Conservation (phyloP, 83 land plant species). For the Diphasiastrum complanatum region DNA sequence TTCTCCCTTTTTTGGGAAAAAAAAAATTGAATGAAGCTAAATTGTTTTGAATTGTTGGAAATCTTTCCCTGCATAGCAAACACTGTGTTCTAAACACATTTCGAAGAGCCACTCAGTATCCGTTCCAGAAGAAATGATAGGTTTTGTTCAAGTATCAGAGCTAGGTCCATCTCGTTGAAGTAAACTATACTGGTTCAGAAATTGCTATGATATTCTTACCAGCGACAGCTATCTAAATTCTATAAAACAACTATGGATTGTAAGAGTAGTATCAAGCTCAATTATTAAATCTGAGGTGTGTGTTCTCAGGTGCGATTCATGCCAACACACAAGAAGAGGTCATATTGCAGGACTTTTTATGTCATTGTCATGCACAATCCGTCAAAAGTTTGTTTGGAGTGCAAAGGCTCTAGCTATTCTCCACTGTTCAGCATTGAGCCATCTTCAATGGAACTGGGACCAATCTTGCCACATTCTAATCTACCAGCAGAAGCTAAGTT, state of each 20-base stretch:
- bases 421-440: slow-evolving; percentile 25
- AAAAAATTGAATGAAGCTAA: too few species aligned
- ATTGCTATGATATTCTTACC: too few species aligned
- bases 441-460: slow-evolving; percentile 22
- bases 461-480: slow-evolving; percentile 26
- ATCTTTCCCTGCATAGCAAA: too few species aligned
- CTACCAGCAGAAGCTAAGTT: slow-evolving; percentile 8
- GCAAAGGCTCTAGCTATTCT: slow-evolving; percentile 26
- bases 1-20: too few species aligned
- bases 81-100: too few species aligned
- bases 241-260: neutral
- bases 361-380: slow-evolving; percentile 13
- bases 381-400: slow-evolving; percentile 7
- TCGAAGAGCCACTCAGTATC: too few species aligned
- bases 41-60: too few species aligned
- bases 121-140: too few species aligned
- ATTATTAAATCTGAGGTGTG: neutral
- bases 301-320: slow-evolving; percentile 25
- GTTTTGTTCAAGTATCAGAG: too few species aligned
- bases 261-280: neutral
- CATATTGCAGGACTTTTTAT: slow-evolving; percentile 18
- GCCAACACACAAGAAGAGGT: slow-evolving; percentile 21
- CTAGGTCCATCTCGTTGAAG: too few species aligned
- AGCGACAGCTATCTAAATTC: neutral
- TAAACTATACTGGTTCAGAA: too few species aligned